Evolutionary conservation across 176 grass and related monocot species (phyloP).

Genomic region (maize (Zea mays)): DNA sequence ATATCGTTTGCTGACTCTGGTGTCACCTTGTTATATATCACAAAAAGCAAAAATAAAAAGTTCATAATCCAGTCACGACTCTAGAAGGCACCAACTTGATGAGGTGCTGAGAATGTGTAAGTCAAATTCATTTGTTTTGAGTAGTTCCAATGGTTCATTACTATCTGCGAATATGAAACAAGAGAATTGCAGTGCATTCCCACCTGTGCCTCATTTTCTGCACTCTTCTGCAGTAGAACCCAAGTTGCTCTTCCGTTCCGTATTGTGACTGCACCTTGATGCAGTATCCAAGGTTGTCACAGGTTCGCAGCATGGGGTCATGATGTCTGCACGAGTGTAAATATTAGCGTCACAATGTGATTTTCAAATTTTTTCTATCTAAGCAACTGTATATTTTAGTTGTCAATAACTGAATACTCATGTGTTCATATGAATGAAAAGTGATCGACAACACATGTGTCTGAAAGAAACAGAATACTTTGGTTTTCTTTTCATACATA

Average conservation of each 20-base stretch:
- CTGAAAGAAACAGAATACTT: not conserved
- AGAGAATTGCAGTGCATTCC: not conserved
- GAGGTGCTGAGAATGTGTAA: not conserved
- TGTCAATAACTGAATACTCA: not conserved
- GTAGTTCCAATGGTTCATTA: not conserved
- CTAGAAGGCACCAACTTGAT: not conserved
- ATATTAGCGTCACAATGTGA: not conserved
- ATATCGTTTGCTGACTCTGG: not conserved
- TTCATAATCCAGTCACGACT: constrained; percentile 2
- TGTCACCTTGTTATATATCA: not conserved
- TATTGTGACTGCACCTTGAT: constrained; percentile 16
- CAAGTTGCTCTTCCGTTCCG: not conserved
- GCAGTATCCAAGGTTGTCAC: not conserved
- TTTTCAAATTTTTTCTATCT: not conserved
- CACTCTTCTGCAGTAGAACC: not conserved
- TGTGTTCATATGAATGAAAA: not conserved
- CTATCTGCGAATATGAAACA: constrained; percentile 5
- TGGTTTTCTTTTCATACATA: not conserved
- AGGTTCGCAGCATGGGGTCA: not conserved
- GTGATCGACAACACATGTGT: not conserved
- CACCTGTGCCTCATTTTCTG: not conserved
- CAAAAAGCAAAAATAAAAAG: not conserved
- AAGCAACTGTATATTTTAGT: not conserved
- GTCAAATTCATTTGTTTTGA: not conserved
- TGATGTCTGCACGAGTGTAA: not conserved